A percentile compares a stretch with the other conserved stretches of the same genome.
phyloP scores from a whole-genome alignment of 2,329 filamentous ascomycete species.

The Fusarium torreyae region DNA sequence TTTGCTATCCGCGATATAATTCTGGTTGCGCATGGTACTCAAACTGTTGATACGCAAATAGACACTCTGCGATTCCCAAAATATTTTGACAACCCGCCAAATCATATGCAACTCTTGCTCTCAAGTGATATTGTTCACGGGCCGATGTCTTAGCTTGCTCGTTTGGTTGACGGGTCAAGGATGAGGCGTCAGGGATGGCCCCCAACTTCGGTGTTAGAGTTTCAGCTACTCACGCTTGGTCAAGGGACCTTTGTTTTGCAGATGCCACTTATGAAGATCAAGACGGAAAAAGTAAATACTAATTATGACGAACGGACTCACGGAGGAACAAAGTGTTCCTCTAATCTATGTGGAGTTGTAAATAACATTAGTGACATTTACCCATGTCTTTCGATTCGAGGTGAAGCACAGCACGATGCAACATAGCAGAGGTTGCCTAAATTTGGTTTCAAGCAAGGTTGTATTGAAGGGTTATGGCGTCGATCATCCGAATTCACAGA shows the following conservation, averaged over 20 bases:
- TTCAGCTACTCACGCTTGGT: constrained; percentile 28
- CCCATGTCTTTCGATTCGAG: constrained; percentile 1
- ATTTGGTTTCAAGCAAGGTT: constrained; percentile 33
- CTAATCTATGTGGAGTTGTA: not conserved
- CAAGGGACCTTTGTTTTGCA: constrained; percentile 40
- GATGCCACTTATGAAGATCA: constrained; percentile 1
- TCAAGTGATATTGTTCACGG: not conserved
- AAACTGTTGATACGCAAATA: no score
- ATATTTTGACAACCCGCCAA: not conserved
- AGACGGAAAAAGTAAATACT: constrained; percentile 8
- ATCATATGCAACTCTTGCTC: not conserved
- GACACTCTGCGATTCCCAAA: not conserved
- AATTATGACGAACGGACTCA: constrained; percentile 20
- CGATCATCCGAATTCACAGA: constrained; percentile 31
- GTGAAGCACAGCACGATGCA: constrained; percentile 11
- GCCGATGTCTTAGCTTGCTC: constrained; percentile 23
- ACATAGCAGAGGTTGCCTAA: constrained; percentile 38
- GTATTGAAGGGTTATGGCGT: constrained; percentile 22
- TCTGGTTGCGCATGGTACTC: no score
- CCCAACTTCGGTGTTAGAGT: constrained; percentile 34
- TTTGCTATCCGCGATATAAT: not conserved
- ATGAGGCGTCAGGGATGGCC: constrained; percentile 25
- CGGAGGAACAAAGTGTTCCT: not conserved
- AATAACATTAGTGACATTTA: no score
- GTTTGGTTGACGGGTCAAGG: constrained; percentile 13